Evolutionary conservation across 345 rosid genomes (phyloP).

Genomic region (Carallia pectinifolia): DNA sequence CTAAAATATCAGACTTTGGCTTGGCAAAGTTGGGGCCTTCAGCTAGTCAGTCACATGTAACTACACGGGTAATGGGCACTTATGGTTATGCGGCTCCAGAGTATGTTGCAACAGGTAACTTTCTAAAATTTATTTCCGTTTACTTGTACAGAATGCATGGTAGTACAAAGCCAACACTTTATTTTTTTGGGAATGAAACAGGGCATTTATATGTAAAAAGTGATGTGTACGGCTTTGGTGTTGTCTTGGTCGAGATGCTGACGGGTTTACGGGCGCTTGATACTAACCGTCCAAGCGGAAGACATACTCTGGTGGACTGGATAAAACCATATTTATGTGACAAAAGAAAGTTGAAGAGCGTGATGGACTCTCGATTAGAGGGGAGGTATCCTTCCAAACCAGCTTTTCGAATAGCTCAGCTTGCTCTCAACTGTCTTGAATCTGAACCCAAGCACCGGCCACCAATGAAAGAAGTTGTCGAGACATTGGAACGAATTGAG

Average conservation of each 20-base stretch:
- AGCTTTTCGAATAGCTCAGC: slow-evolving; percentile 61
- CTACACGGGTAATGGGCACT: slow-evolving; percentile 96
- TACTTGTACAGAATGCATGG: not conserved
- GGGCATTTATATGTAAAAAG: slow-evolving; percentile 97
- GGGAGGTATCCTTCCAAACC: slow-evolving; percentile 80
- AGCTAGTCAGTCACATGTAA: slow-evolving; percentile 89
- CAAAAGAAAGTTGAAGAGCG: slow-evolving; percentile 60
- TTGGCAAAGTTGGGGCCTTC: slow-evolving; percentile 96
- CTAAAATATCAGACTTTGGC: slow-evolving; percentile 95
- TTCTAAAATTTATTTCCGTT: slow-evolving; percentile 1
- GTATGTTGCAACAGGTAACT: slow-evolving; percentile 86
- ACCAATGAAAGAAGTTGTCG: slow-evolving; percentile 80
- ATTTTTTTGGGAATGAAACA: slow-evolving; percentile 26
- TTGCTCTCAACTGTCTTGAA: slow-evolving; percentile 68
- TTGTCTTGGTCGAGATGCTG: slow-evolving; percentile 81
- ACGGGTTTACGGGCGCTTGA: slow-evolving; percentile 86
- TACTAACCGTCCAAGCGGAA: slow-evolving; percentile 65
- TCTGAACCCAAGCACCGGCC: slow-evolving; percentile 75
- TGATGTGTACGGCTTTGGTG: slow-evolving; percentile 91
- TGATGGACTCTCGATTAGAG: slow-evolving; percentile 71
- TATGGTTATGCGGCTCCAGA: slow-evolving; percentile 97
- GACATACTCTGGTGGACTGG: slow-evolving; percentile 74
- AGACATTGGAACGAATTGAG: slow-evolving; percentile 53
- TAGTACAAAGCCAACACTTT: too few relatives aligned
- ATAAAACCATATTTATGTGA: slow-evolving; percentile 70